Conservation (phyloP, 441 rosid genomes). For the Metrosideros polymorpha region DNA sequence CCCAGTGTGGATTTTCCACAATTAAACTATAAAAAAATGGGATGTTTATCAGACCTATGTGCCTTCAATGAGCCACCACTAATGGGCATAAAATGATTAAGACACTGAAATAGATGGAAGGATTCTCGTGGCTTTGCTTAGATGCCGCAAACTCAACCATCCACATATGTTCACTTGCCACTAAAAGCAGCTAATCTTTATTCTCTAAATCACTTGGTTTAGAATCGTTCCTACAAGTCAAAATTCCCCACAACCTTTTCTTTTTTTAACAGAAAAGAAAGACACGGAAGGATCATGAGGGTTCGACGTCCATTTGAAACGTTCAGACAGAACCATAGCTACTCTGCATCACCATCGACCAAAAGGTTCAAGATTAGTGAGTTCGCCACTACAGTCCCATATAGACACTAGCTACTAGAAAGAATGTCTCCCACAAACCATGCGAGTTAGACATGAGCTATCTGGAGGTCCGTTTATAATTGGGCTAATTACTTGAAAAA, state of each 20-base stretch:
- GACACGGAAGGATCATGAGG: background rate
- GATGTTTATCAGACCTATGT: background rate
- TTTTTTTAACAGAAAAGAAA: background rate
- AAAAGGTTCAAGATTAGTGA: background rate
- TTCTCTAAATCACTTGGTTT: background rate
- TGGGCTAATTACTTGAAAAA: background rate
- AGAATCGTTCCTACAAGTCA: background rate
- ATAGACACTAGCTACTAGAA: accelerated
- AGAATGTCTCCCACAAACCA: accelerated
- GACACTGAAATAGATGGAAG: background rate
- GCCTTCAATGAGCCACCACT: background rate
- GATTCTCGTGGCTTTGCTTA: background rate
- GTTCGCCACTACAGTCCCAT: accelerated
- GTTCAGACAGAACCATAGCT: background rate
- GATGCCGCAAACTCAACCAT: background rate
- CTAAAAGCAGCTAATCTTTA: background rate
- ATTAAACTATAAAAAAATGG: background rate
- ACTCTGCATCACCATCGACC: background rate
- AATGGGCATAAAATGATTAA: background rate
- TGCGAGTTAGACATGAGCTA: background rate
- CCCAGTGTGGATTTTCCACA: background rate
- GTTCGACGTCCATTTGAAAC: background rate
- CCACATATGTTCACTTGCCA: background rate
- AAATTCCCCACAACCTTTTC: background rate
- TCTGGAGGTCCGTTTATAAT: accelerated